Evolutionary conservation across 257 asterid genomes (phyloP).

Genomic region (Salvia miltiorrhiza): DNA sequence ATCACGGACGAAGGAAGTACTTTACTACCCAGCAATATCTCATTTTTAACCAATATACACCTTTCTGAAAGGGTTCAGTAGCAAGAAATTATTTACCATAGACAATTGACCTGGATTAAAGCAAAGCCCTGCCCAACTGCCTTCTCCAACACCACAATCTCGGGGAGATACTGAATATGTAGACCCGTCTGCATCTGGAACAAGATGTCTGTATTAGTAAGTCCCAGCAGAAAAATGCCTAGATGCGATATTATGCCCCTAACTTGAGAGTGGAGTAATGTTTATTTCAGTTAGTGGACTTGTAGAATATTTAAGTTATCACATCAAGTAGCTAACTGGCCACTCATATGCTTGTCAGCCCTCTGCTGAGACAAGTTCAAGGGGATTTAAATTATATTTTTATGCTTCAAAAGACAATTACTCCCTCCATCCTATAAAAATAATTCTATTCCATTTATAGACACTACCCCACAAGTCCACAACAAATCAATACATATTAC

Average conservation of each 20-base stretch:
- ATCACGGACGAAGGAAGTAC: too few species aligned
- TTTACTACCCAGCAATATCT: neutral
- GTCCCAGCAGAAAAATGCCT: neutral
- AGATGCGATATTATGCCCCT: neutral
- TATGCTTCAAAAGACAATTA: neutral
- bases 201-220: constrained; percentile 4
- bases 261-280: neutral
- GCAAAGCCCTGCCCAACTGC: constrained; percentile 92
- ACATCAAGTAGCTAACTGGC: neutral
- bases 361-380: neutral
- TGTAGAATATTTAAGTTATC: neutral
- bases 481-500: too few species aligned
- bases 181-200: constrained; percentile 52
- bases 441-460: too few species aligned
- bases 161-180: constrained; percentile 77
- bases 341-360: neutral
- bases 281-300: neutral
- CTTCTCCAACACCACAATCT: constrained; percentile 89
- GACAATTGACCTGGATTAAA: constrained; percentile 74
- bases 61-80: neutral
- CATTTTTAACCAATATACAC: constrained; percentile 10
- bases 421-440: too few species aligned
- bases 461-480: too few species aligned
- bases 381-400: neutral
- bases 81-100: constrained; percentile 50